Percentiles rank a stretch among this genome's conserved stretches.
Conservation (phyloP, 441 rosid genomes). For the Cnidoscolus chayamansa region DNA sequence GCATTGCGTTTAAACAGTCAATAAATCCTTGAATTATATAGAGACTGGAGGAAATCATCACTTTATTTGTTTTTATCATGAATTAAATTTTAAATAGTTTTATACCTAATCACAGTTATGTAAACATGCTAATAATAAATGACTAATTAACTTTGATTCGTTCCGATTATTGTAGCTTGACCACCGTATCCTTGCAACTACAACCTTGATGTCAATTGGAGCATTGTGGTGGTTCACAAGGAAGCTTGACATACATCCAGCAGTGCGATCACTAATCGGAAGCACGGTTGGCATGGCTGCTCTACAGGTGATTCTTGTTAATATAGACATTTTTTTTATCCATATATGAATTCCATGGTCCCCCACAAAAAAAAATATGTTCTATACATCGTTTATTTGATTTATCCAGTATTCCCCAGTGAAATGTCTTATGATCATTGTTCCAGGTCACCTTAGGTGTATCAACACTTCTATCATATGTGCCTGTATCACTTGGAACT, state of each 20-base stretch:
- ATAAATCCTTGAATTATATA: neutral
- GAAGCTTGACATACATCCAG: conserved; percentile 85
- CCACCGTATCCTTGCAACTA: conserved; percentile 74
- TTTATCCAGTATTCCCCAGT: neutral
- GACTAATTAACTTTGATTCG: neutral
- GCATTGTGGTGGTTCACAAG: conserved; percentile 53
- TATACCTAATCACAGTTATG: neutral
- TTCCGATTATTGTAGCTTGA: conserved; percentile 48
- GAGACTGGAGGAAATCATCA: neutral
- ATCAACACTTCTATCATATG: conserved; percentile 85
- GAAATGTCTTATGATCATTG: neutral
- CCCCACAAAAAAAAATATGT: too few relatives aligned
- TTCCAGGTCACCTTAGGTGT: conserved; percentile 77
- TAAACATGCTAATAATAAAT: neutral
- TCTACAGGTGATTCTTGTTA: conserved; percentile 54
- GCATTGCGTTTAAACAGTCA: neutral
- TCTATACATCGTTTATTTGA: neutral
- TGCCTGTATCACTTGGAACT: conserved; percentile 76
- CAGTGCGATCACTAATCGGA: conserved; percentile 64
- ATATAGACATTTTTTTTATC: neutral
- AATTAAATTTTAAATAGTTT: neutral
- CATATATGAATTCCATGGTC: neutral
- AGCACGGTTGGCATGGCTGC: conserved; percentile 75
- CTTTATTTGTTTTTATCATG: neutral
- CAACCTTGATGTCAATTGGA: conserved; percentile 44